phyloP scores from a whole-genome alignment of 495 filamentous ascomycete genomes.

The Mycothermus thermophilus region DNA sequence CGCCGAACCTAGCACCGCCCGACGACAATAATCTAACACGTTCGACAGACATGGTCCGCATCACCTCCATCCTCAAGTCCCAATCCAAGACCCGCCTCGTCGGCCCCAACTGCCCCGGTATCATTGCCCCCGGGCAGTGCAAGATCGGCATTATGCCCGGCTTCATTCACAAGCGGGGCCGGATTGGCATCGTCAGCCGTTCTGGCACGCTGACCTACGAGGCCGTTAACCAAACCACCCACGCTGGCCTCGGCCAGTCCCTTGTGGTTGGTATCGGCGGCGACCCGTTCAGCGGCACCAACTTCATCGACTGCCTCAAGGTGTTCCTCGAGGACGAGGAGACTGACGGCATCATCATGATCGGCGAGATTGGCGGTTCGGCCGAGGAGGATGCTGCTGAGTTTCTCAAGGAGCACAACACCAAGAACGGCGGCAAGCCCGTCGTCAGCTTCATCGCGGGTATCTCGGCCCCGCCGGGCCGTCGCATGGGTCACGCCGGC shows the following conservation, averaged over 20 bases:
- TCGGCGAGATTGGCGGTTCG: constrained; percentile 94
- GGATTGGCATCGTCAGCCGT: constrained; percentile 94
- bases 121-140: constrained; percentile 95
- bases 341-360: constrained; percentile 99
- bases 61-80: constrained; percentile 94
- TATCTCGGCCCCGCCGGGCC: constrained; percentile 89
- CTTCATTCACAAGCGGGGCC: constrained; percentile 98
- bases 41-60: constrained; percentile 84
- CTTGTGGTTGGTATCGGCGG: constrained; percentile 97
- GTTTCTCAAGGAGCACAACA: constrained; percentile 85
- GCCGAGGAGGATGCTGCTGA: constrained; percentile 95
- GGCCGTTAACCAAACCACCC: constrained; percentile 98
- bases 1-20: background rate
- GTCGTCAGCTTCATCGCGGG: constrained; percentile 97
- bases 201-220: constrained; percentile 98
- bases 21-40: constrained; percentile 5
- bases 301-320: constrained; percentile 97
- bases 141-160: constrained; percentile 99
- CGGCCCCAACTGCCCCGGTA: constrained; percentile 96
- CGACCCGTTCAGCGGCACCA: constrained; percentile 96
- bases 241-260: constrained; percentile 90
- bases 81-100: constrained; percentile 94
- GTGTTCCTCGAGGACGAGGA: constrained; percentile 94
- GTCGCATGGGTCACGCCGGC: constrained; percentile 96
- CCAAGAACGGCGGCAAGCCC: constrained; percentile 67